These are phyloP conservation scores for Globisporangium uncinulatum DNA, from an alignment of 352 stramenopile species.

Conservation along the genomic window DNA sequence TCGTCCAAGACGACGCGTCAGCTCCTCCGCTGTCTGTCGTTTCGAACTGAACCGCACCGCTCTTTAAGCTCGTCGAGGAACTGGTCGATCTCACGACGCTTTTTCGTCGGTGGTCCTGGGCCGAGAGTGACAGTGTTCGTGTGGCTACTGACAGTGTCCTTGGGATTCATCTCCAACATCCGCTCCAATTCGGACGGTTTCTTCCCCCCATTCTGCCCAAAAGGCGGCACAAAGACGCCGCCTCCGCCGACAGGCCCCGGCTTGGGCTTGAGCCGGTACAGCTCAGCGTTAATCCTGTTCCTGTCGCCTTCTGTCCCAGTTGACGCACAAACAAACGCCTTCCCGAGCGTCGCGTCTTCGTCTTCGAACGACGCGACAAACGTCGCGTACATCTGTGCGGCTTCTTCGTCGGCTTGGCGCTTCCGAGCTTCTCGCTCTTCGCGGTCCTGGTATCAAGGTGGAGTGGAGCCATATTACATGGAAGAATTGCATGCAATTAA, in stretches of 20 bases:
- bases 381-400: conserved; percentile 82
- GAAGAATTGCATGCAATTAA: background rate
- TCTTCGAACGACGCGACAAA: conserved; percentile 90
- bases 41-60: conserved; percentile 16
- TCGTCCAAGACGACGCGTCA: background rate
- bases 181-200: conserved; percentile 61
- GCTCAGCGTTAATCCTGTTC: conserved; percentile 3
- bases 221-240: no score
- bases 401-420: conserved; percentile 79
- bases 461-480: background rate
- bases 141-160: conserved; percentile 46
- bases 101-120: conserved; percentile 19
- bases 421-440: conserved; percentile 83
- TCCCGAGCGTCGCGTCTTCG: conserved; percentile 51
- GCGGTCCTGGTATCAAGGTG: conserved; percentile 38
- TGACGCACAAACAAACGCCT: conserved; percentile 47
- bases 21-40: no score
- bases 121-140: conserved; percentile 5
- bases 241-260: background rate
- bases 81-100: conserved; percentile 78
- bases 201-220: conserved; percentile 12
- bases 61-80: conserved; percentile 90
- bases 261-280: conserved; percentile 35
- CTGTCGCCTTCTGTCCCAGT: background rate
- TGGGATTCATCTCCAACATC: conserved; percentile 49